Evolutionary conservation across 257 asterid species (phyloP), one percentile per base, ranked within the genome.

Genomic region (Capsicum rhomboideum): DNA sequence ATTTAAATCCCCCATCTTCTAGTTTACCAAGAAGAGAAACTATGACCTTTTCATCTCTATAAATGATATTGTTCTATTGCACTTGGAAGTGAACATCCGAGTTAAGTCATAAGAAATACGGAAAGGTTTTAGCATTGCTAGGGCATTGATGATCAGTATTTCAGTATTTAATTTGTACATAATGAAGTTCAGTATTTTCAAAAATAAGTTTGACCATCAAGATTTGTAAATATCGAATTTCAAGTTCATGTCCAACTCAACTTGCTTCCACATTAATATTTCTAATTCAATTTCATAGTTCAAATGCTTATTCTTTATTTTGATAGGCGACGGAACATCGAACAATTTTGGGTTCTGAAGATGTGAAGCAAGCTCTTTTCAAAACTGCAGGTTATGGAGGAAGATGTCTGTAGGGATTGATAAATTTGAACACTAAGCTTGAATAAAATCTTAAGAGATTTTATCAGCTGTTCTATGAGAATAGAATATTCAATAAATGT

Each of bases 301-400:
- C 17, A 40, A 40, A 21, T 1, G 16, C 14, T 13, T 20, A 18
- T n/a, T n/a, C n/a, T n/a, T 64, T 67, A 20, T 8, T 64, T 1
- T 77, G n/a, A 72, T 82, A 93, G 98, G 87, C 59, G 14, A 83
- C 84, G 14, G 97, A 91, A 77, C 91, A 91, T 67, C 88, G 92
- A 37, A 68, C 89, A 23, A 63, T 86, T 21, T 11, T 91, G 42
- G 88, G 88, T 31, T 26, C 88, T 4, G 95, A 92, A 79, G 97
- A 92, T 26, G 88, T 94, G 40, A 92, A 93, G 86, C 96, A 90
- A 80, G 96, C 94, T 28, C 56, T 94, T 71, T 89, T 87, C 86
- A 92, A 92, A 83, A 93, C 87, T 87, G 96, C 98, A 75, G 96
- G 97, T 26, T 93, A 88, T 61, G 97, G 98, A 75, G 97, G 97